These are phyloP conservation scores for Obba rivulosa DNA, from an alignment of 768 basidiomycete species.

Conservation along the genomic window DNA sequence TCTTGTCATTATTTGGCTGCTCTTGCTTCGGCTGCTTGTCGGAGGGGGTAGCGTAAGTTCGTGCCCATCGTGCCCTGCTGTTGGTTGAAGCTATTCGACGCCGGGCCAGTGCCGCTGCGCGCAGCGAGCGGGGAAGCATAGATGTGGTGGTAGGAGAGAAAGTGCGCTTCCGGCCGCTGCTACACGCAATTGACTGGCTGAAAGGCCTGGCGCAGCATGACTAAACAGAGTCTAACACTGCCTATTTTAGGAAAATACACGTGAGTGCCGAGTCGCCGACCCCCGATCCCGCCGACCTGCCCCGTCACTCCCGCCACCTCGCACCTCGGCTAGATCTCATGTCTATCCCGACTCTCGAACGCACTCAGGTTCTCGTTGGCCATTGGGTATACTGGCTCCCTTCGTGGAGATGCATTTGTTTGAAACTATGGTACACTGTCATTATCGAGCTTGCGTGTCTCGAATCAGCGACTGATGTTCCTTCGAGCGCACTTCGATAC, in stretches of 20 bases:
- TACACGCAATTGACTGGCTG: constrained; percentile 1
- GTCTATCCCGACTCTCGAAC: no score
- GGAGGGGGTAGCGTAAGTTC: constrained; percentile 46
- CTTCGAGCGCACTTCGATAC: no score
- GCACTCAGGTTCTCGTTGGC: no score
- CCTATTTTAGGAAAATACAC: no score
- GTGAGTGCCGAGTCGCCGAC: background rate
- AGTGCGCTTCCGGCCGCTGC: background rate
- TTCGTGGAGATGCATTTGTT: no score
- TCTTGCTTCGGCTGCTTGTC: constrained; percentile 28
- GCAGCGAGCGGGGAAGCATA: constrained; percentile 65
- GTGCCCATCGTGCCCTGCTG: constrained; percentile 22
- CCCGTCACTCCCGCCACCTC: background rate
- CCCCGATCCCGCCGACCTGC: no score
- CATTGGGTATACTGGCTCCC: no score
- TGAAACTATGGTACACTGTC: constrained; percentile 6
- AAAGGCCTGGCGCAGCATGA: no score
- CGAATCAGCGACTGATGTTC: no score
- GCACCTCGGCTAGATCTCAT: constrained; percentile 2
- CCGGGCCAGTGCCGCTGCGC: constrained; percentile 43
- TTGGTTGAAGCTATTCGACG: constrained; percentile 32
- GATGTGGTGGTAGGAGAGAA: constrained; percentile 18
- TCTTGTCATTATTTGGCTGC: constrained; percentile 20
- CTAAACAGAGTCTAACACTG: no score
- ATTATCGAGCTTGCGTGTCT: no score